Evolutionary conservation across 345 rosid genomes (phyloP).

Genomic region (Luvunga scandens): DNA sequence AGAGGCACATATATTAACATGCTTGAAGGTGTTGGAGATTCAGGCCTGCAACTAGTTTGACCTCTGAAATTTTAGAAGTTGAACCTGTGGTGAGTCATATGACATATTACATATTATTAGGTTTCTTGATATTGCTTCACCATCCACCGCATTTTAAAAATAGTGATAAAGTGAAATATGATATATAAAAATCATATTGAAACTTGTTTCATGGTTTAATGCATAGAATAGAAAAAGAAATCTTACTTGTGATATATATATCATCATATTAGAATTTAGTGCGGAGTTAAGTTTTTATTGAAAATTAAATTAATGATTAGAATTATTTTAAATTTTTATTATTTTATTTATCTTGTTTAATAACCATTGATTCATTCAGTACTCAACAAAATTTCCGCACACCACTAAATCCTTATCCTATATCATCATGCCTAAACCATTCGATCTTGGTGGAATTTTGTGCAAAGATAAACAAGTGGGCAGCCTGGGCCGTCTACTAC

Average conservation of each 20-base stretch:
- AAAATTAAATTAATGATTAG: no score
- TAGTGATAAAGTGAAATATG: not conserved
- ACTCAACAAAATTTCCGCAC: no score
- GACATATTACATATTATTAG: conserved; percentile 3
- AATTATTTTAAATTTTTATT: no score
- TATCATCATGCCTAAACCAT: not conserved
- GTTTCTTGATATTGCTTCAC: not conserved
- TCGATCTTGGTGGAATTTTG: conserved; percentile 12
- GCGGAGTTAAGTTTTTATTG: no score
- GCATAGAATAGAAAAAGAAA: not conserved
- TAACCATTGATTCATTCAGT: no score
- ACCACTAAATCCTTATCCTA: not conserved
- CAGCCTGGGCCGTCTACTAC: conserved; percentile 49
- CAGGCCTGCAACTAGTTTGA: conserved; percentile 31
- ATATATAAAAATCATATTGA: not conserved
- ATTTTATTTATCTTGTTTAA: no score
- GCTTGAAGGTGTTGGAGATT: conserved; percentile 44
- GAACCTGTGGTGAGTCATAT: conserved; percentile 73
- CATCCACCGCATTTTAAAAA: not conserved
- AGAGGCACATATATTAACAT: conserved; percentile 53
- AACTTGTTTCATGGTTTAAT: not conserved
- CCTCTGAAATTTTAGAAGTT: conserved; percentile 71
- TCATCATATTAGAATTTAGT: not conserved
- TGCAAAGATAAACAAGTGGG: conserved; percentile 70
- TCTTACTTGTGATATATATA: not conserved